Base-by-base conservation (phyloP, 164 flowering plant genomes). In the Nelumbo lutea region DNA sequence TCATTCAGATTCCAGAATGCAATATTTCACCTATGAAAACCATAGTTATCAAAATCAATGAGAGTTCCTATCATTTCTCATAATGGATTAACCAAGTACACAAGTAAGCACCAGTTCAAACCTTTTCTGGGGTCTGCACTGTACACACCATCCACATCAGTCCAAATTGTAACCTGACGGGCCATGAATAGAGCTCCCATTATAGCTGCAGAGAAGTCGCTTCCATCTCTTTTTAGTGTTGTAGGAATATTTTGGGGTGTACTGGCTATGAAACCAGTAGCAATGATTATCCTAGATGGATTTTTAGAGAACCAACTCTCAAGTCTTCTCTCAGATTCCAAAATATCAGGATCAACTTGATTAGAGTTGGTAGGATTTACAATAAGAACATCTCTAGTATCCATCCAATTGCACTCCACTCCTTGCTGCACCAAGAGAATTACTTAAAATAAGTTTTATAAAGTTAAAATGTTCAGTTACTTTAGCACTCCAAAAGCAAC, bases 101-200 rank as follows among this genome's bases (percentile, higher is more conserved):
- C 39, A 50, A 11, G 14, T n/a, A 46, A 46, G 52, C 50, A 50
- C 10, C 48, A 66, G 70, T 40, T 58, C 78, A 67, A 72, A 93
- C 99, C 99, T 96, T 93, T 96, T 78, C 98, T 81, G 38, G 99
- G 99, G 67, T 96, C 98, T 72, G 99, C 99, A 84, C 98, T 96
- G 71, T 92, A 95, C 1, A 95, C 98, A 57, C 99, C 99, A 82
- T 95, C 90, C 67, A 95, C 99, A 74, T 92, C 99, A 40, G 99
- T 95, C 99, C 98, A 95, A 71, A 95, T 95, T 67, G 99, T 95
- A 69, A 95, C 96, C 77, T 87, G 91, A 42, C 85, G 81, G 51
- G 99, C 97, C 81, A 77, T 81, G 52, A 95, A 70, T 4, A 95
- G 81, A 66, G 97, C 88, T 70, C 99, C 99, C 93, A 95, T 87